These are phyloP conservation scores for Fusarium pseudocircinatum DNA, from an alignment of 2,329 filamentous ascomycete species.

Conservation along the genomic window DNA sequence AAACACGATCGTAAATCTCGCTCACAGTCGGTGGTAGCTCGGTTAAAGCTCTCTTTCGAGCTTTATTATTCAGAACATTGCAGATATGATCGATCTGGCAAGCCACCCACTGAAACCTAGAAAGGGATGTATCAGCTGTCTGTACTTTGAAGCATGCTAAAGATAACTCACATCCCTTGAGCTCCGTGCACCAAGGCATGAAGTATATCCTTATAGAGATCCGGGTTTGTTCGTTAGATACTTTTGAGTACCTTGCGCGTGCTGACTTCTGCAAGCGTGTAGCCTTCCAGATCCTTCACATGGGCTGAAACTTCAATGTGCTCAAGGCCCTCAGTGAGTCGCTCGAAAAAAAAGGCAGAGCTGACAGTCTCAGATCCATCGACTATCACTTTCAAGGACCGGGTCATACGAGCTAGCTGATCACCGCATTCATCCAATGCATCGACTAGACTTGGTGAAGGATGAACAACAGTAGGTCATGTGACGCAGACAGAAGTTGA, in stretches of 20 bases:
- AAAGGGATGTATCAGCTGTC: too few species aligned
- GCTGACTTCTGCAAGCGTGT: slow-evolving; percentile 1
- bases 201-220: background rate
- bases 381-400: background rate
- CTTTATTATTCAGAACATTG: background rate
- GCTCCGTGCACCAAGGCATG: background rate
- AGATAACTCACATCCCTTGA: background rate
- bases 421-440: slow-evolving; percentile 16
- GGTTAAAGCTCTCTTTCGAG: background rate
- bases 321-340: background rate
- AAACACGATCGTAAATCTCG: slow-evolving; percentile 6
- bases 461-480: too few species aligned
- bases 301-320: slow-evolving; percentile 17
- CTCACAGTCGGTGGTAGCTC: slow-evolving; percentile 5
- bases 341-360: background rate
- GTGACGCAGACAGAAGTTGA: too few species aligned
- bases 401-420: background rate
- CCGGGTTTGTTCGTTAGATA: background rate
- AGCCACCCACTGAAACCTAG: slow-evolving; percentile 18
- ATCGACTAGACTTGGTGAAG: background rate
- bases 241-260: background rate
- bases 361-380: background rate
- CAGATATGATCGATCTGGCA: background rate
- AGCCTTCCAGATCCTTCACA: background rate
- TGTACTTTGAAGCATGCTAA: accelerated